A percentile compares a stretch with the other conserved stretches of the same genome.
These are phyloP conservation scores for Lepraria neglecta DNA, from an alignment of 495 filamentous ascomycete species.

Conservation along the genomic window DNA sequence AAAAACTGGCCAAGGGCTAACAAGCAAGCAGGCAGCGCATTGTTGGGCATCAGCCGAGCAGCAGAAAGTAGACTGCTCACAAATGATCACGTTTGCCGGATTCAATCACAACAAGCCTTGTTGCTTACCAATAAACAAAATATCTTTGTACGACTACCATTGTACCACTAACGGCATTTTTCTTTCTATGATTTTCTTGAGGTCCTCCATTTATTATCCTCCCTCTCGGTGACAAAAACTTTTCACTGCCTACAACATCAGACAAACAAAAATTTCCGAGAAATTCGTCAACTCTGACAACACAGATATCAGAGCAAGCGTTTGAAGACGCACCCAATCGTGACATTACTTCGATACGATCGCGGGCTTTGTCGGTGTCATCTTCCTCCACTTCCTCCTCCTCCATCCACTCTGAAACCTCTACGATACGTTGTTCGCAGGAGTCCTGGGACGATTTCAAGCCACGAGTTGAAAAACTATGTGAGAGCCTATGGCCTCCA, in stretches of 20 bases:
- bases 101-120: not conserved
- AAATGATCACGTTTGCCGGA: too few relatives aligned
- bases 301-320: not conserved
- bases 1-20: not conserved
- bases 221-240: not conserved
- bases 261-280: not conserved
- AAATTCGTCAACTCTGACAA: not conserved
- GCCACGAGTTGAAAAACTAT: conserved; percentile 3
- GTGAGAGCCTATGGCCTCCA: conserved; percentile 1
- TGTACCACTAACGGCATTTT: too few relatives aligned
- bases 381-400: not conserved
- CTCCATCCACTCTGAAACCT: not conserved
- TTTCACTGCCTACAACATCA: not conserved
- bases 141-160: not conserved
- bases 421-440: not conserved
- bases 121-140: not conserved
- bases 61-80: too few relatives aligned
- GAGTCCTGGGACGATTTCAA: conserved; percentile 6
- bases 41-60: not conserved
- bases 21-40: not conserved
- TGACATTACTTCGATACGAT: not conserved
- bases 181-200: not conserved
- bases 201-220: not conserved
- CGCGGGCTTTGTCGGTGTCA: too few relatives aligned
- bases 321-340: not conserved